A percentile compares a stretch with the other conserved stretches of the same genome.
Evolutionary conservation across 495 filamentous ascomycete species (phyloP).

Genomic region (Diplogelasinospora grovesii): DNA sequence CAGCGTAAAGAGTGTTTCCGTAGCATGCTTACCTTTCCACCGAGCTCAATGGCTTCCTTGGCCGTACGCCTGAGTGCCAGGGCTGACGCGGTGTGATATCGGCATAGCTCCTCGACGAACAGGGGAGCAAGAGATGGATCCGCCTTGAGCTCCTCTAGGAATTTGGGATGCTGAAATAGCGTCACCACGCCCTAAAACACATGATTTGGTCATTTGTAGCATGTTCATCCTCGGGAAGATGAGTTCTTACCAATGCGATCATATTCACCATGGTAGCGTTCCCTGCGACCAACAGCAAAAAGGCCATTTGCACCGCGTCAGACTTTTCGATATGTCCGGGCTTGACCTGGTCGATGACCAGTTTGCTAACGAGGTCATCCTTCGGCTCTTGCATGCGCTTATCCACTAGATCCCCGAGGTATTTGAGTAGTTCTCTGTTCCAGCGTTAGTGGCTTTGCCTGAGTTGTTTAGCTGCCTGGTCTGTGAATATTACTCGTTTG

Average conservation of each 20-base stretch:
- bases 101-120: constrained; percentile 42
- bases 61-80: constrained; percentile 38
- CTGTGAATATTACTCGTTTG: constrained; percentile 23
- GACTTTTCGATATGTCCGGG: constrained; percentile 30
- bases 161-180: constrained; percentile 30
- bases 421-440: constrained; percentile 28
- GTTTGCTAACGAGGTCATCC: constrained; percentile 37
- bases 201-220: neutral
- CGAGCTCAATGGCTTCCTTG: constrained; percentile 37
- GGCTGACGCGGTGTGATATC: constrained; percentile 39
- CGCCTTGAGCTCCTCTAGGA: constrained; percentile 30
- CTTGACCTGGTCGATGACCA: constrained; percentile 33
- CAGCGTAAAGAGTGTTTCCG: too few relatives aligned
- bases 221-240: too few relatives aligned
- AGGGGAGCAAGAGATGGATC: constrained; percentile 22
- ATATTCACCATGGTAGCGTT: constrained; percentile 47
- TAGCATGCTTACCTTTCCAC: constrained; percentile 21
- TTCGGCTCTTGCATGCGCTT: constrained; percentile 27
- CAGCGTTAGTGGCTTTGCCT: constrained; percentile 4
- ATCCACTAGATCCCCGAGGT: constrained; percentile 33
- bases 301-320: constrained; percentile 38
- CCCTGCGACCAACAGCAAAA: constrained; percentile 40
- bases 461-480: too few relatives aligned
- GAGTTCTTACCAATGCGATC: constrained; percentile 35
- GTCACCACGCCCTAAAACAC: constrained; percentile 30